Evolutionary conservation across 768 basidiomycete species (phyloP).

Genomic region (Rhodosporidiobolus odoratus): DNA sequence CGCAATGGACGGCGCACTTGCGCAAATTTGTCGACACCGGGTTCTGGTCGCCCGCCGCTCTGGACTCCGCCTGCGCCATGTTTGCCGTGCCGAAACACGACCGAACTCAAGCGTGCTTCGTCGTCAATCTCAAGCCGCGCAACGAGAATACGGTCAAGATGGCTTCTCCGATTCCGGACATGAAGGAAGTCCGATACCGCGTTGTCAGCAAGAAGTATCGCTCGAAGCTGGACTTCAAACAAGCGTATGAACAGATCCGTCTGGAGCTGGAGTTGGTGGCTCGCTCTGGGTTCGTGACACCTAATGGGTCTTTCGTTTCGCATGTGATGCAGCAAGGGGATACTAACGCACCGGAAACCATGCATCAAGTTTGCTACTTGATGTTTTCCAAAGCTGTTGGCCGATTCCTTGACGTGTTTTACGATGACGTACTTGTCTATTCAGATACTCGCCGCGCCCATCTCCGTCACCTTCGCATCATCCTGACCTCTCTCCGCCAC

Average conservation of each 20-base stretch:
- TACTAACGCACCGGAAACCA: conserved; percentile 52
- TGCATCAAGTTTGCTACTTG: conserved; percentile 48
- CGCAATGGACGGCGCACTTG: conserved; percentile 8
- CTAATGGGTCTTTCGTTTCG: conserved; percentile 49
- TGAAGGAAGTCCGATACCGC: not conserved
- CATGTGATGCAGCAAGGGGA: conserved; percentile 52
- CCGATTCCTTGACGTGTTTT: conserved; percentile 51
- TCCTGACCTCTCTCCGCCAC: conserved; percentile 45
- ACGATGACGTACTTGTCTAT: conserved; percentile 54
- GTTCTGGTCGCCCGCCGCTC: conserved; percentile 6
- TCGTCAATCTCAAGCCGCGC: conserved; percentile 12
- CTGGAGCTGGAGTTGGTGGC: conserved; percentile 44
- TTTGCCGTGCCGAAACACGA: conserved; percentile 20
- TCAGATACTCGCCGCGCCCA: conserved; percentile 49
- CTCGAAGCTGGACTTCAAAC: conserved; percentile 51
- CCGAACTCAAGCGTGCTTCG: not conserved
- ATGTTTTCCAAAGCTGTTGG: conserved; percentile 48
- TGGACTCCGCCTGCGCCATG: conserved; percentile 23
- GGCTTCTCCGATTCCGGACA: conserved; percentile 10
- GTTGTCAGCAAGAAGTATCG: conserved; percentile 25
- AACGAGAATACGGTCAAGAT: conserved; percentile 4
- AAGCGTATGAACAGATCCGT: conserved; percentile 50
- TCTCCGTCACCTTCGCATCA: conserved; percentile 41
- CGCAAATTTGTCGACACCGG: conserved; percentile 12
- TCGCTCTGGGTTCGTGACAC: conserved; percentile 47